phyloP scores from a whole-genome alignment of 2,329 filamentous ascomycete species.

The Beauveria varroae region DNA sequence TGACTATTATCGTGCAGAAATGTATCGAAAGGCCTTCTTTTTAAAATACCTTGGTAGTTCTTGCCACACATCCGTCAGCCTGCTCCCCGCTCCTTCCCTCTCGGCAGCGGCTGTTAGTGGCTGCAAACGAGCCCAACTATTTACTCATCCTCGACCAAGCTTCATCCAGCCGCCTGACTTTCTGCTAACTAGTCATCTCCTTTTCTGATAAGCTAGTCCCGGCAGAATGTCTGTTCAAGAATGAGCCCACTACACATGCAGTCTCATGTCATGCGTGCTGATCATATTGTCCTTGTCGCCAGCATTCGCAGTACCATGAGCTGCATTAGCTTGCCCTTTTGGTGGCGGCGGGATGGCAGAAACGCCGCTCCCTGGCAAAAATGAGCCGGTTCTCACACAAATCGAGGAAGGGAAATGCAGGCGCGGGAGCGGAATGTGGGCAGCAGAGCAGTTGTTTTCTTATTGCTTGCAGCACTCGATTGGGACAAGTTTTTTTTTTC shows the following conservation, averaged over 20 bases:
- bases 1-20: not conserved
- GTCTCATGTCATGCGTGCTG: not conserved
- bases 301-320: not conserved
- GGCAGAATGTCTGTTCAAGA: not conserved
- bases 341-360: too few relatives aligned
- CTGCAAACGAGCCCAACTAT: not conserved
- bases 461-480: too few relatives aligned
- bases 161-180: not conserved
- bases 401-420: too few relatives aligned
- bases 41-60: not conserved
- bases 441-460: too few relatives aligned
- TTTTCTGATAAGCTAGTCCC: not conserved
- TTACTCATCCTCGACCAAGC: not conserved
- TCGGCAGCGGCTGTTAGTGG: not conserved
- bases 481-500: not conserved
- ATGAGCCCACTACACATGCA: not conserved
- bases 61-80: not conserved
- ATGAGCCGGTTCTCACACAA: too few relatives aligned
- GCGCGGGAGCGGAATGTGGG: too few relatives aligned
- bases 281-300: not conserved
- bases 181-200: not conserved
- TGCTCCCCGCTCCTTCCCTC: not conserved
- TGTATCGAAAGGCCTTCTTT: not conserved
- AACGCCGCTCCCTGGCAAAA: too few relatives aligned
- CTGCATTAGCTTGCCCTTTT: not conserved